Evolutionary conservation across 805 yeast genomes (phyloP).

Genomic region (Wickerhamomyces kurtzmanii): DNA sequence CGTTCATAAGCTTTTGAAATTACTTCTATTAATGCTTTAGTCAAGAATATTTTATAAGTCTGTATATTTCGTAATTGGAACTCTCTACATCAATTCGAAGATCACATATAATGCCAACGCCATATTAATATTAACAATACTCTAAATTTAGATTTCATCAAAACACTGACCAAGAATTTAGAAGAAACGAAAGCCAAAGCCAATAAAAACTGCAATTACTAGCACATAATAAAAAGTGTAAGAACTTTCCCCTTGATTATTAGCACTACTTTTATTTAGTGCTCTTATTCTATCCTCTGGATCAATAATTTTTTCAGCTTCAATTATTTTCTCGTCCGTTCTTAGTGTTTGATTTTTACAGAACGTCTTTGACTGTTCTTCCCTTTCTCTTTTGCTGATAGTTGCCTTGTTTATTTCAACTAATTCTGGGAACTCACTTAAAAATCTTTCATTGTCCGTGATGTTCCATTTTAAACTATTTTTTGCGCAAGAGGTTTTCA

Average conservation of each 20-base stretch:
- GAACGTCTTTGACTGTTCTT: constrained; percentile 4
- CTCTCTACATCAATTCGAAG: too few species aligned
- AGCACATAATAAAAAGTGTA: constrained; percentile 19
- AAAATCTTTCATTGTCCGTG: constrained; percentile 46
- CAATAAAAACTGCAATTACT: constrained; percentile 21
- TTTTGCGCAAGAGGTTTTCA: constrained; percentile 46
- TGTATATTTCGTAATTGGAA: too few species aligned
- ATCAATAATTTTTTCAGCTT: constrained; percentile 31
- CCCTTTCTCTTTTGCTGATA: constrained; percentile 14
- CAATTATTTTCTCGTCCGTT: constrained; percentile 12
- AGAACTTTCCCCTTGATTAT: constrained; percentile 1
- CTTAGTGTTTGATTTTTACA: constrained; percentile 3
- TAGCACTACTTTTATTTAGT: not conserved
- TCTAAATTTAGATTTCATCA: too few species aligned
- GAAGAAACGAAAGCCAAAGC: constrained; percentile 12
- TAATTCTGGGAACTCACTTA: constrained; percentile 60
- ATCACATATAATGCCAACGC: too few species aligned
- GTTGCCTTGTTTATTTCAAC: constrained; percentile 24
- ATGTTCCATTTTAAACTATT: constrained; percentile 54
- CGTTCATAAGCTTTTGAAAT: too few species aligned
- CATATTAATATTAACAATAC: too few species aligned
- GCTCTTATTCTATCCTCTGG: constrained; percentile 66
- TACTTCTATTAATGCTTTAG: constrained; percentile 3
- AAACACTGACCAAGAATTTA: constrained; percentile 17
- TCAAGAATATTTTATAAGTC: too few species aligned